These are phyloP conservation scores for Aspergillus floridensis DNA, from an alignment of 2,329 filamentous ascomycete genomes.

Conservation along the genomic window DNA sequence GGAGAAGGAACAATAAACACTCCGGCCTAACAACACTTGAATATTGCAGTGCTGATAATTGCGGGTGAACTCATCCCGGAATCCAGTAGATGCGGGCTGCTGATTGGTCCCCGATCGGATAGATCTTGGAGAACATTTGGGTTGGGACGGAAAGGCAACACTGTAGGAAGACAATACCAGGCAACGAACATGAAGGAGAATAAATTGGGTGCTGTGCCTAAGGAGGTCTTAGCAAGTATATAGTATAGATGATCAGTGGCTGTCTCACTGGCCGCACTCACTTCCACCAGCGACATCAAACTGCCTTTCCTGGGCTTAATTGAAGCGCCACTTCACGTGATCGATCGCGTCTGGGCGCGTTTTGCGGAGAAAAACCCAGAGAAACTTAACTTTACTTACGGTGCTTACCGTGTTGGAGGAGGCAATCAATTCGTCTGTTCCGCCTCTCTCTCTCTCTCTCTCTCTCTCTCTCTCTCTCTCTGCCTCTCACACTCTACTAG, in stretches of 20 bases:
- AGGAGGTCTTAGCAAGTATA: too few relatives aligned
- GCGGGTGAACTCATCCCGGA: slow-evolving; percentile 6
- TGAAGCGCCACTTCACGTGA: slow-evolving; percentile 25
- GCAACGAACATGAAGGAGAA: background rate
- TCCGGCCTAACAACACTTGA: background rate
- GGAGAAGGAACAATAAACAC: background rate
- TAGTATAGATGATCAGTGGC: too few relatives aligned
- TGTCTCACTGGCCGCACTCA: too few relatives aligned
- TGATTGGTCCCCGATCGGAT: slow-evolving; percentile 3
- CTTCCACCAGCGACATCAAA: background rate
- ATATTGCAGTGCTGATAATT: background rate
- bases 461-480: background rate
- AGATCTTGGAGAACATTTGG: background rate
- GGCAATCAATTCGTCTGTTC: background rate
- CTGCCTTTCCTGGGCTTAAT: slow-evolving; percentile 17
- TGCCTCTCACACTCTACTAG: background rate
- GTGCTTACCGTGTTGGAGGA: background rate
- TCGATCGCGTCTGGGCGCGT: slow-evolving; percentile 21
- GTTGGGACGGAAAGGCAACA: too few relatives aligned
- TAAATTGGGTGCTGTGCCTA: background rate
- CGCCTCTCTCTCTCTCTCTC: background rate
- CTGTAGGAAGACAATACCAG: too few relatives aligned
- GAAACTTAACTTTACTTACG: slow-evolving; percentile 9
- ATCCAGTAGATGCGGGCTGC: background rate
- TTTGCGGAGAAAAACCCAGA: slow-evolving; percentile 18